These are phyloP conservation scores for Sphagnum tenellum DNA, from an alignment of 225 moss, liverwort and hornwort genomes.

Conservation along the genomic window DNA sequence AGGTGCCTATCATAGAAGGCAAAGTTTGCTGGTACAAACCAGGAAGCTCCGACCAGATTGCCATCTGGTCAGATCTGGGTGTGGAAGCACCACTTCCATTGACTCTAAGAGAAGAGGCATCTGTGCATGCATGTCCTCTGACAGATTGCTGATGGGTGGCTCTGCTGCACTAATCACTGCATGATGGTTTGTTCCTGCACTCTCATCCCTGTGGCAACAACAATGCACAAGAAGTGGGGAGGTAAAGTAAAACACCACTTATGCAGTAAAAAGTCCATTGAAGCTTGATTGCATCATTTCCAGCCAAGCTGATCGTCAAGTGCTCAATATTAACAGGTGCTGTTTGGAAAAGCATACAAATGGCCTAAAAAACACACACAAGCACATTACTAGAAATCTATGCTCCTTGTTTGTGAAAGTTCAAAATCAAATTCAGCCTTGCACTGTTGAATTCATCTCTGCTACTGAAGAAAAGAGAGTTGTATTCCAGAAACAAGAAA, in stretches of 20 bases:
- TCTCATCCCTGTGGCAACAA: conserved; percentile 35
- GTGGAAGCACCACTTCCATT: conserved; percentile 23
- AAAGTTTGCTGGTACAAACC: conserved; percentile 17
- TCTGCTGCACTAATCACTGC: conserved; percentile 35
- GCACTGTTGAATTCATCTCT: no score
- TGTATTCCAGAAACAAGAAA: no score
- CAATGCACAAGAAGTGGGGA: no score
- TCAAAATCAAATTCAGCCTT: no score
- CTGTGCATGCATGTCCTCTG: conserved; percentile 24
- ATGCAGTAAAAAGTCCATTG: conserved; percentile 82
- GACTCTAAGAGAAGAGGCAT: conserved; percentile 29
- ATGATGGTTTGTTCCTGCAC: conserved; percentile 44
- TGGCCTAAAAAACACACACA: conserved; percentile 42
- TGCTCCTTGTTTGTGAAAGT: no score
- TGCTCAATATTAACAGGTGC: conserved; percentile 76
- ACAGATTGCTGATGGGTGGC: conserved; percentile 20
- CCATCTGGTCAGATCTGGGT: conserved; percentile 53
- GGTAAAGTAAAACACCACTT: conserved; percentile 36
- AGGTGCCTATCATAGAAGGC: neutral
- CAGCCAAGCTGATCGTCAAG: conserved; percentile 65
- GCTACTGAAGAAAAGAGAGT: no score
- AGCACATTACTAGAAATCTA: no score
- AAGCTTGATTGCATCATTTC: conserved; percentile 63
- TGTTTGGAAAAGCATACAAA: conserved; percentile 91
- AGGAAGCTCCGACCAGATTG: conserved; percentile 61